A percentile compares a stretch with the other conserved stretches of the same genome.
These are phyloP conservation scores for Globisporangium heterothallicum DNA, from an alignment of 352 stramenopile genomes.

Conservation along the genomic window DNA sequence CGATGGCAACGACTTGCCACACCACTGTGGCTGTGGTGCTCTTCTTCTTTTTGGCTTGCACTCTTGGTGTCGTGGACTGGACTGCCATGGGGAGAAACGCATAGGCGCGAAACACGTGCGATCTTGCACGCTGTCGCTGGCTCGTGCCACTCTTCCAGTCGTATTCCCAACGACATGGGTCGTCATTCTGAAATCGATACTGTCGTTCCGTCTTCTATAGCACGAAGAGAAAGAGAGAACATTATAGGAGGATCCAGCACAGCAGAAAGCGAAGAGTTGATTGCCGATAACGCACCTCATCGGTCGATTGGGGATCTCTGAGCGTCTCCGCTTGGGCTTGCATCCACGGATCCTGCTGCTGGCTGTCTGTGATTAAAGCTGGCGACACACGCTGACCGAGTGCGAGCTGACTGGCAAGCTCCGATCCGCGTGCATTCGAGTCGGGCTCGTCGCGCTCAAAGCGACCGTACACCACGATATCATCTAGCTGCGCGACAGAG, in stretches of 20 bases:
- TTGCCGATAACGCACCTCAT: not conserved
- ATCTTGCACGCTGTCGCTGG: constrained; percentile 30
- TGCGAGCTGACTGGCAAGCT: constrained; percentile 4
- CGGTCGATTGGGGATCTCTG: constrained; percentile 18
- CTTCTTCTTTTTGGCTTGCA: not conserved
- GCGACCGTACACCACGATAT: constrained; percentile 25
- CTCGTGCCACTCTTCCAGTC: constrained; percentile 53
- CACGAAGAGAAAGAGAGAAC: not conserved
- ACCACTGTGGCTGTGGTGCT: not conserved
- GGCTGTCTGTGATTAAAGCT: constrained; percentile 12
- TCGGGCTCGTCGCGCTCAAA: constrained; percentile 29
- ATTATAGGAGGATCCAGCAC: not conserved
- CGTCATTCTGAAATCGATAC: constrained; percentile 27
- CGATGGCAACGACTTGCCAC: constrained; percentile 26
- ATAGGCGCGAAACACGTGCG: constrained; percentile 41
- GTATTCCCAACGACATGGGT: constrained; percentile 47
- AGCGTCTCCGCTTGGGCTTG: not conserved
- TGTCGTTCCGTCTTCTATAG: not conserved
- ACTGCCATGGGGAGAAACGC: constrained; percentile 17
- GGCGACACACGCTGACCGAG: constrained; percentile 17
- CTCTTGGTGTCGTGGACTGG: not conserved
- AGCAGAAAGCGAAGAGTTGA: not conserved
- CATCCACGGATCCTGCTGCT: not conserved
- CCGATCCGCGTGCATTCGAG: constrained; percentile 10
- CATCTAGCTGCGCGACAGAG: not conserved